phyloP scores from a whole-genome alignment of 345 rosid genomes.

The Capsella bursapastoris region DNA sequence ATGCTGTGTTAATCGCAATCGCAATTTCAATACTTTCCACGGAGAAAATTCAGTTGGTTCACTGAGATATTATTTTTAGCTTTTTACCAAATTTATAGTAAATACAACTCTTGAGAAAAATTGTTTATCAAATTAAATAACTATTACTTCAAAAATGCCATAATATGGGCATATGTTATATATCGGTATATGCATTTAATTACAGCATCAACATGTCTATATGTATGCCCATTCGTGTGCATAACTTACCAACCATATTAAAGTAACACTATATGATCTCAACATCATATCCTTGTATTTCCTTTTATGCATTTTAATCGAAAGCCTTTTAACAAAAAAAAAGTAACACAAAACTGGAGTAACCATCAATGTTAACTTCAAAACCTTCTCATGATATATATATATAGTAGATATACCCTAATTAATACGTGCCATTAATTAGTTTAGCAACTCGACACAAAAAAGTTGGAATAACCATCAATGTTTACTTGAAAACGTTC shows the following conservation, averaged over 20 bases:
- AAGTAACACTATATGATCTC: no score
- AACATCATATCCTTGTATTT: no score
- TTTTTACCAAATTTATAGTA: neutral
- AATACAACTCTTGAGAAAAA: neutral
- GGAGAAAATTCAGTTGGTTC: neutral
- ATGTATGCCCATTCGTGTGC: slow-evolving; percentile 14
- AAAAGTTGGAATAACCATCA: neutral
- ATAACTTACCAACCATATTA: neutral
- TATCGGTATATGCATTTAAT: neutral
- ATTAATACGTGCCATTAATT: no score
- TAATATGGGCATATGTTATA: neutral
- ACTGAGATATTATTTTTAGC: neutral
- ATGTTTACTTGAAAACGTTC: neutral
- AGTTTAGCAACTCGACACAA: neutral
- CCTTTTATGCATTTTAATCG: no score
- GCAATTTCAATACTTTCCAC: neutral
- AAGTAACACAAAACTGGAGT: neutral
- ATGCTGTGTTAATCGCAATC: no score
- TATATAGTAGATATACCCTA: no score
- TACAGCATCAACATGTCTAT: neutral
- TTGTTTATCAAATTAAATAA: neutral
- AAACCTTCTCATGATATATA: neutral
- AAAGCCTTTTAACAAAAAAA: no score
- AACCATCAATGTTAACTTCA: neutral
- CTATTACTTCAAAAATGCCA: no score